Conservation (phyloP, 1,284 basidiomycete genomes). For the Marasmius tenuissimus region DNA sequence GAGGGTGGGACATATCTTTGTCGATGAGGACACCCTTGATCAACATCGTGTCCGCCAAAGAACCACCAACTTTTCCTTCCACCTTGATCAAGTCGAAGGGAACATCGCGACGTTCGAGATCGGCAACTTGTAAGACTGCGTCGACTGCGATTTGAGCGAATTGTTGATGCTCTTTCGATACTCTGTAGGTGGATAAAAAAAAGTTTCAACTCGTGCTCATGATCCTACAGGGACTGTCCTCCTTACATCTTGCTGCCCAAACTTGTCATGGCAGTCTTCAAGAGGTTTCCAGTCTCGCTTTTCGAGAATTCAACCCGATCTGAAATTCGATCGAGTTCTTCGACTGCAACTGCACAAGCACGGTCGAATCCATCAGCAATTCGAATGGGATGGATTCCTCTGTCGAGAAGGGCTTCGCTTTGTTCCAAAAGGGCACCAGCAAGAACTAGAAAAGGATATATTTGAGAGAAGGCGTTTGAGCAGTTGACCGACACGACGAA, state of each 20-base stretch:
- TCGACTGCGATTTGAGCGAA: conserved; percentile 99
- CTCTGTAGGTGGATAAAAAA: conserved; percentile 47
- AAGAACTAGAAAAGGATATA: conserved; percentile 66
- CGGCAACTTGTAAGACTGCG: conserved; percentile 93
- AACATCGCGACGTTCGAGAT: conserved; percentile 93
- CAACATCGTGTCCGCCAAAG: conserved; percentile 90
- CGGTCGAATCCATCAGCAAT: conserved; percentile 98
- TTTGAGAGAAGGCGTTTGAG: conserved; percentile 9
- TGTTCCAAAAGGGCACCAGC: conserved; percentile 95
- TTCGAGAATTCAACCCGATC: conserved; percentile 87
- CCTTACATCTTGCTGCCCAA: conserved; percentile 95
- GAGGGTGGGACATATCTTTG: conserved; percentile 99
- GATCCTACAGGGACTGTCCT: conserved; percentile 2
- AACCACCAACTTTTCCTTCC: conserved; percentile 97
- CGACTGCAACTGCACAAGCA: conserved; percentile 88
- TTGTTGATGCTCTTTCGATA: conserved; percentile 93
- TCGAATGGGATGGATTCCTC: conserved; percentile 97
- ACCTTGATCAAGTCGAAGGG: conserved; percentile 99
- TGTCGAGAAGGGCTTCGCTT: conserved; percentile 88
- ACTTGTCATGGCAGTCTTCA: conserved; percentile 96
- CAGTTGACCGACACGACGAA: conserved; percentile 42
- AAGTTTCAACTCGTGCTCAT: conserved; percentile 9
- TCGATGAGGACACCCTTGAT: conserved; percentile 97
- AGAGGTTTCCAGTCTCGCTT: conserved; percentile 81
- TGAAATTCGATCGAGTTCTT: conserved; percentile 90